Base-by-base conservation (phyloP, 345 rosid species). In the Raphanus sativus region DNA sequence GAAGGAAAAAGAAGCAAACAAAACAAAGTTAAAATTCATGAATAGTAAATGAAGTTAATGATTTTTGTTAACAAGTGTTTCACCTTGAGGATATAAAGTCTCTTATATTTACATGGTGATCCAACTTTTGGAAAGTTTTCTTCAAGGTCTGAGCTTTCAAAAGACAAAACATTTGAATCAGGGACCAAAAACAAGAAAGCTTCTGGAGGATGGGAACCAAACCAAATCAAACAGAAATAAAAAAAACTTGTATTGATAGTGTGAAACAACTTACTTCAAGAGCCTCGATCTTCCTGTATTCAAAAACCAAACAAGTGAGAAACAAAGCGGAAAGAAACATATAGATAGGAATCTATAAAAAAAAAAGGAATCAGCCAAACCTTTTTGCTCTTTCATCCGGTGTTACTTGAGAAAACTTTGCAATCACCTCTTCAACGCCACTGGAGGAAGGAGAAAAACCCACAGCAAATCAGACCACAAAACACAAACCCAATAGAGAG, bases 51-150 rank as follows among this genome's bases (percentile, higher is more conserved):
- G 4, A 69, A 45, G 32, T 36, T 12, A 62, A 13, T 0, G 32
- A 54, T 24, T 32, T 50, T 17, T 28, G 61, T 64, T 34, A 29
- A 13, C 29, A 64, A 67, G 17, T 63, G 59, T 45, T 61, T 12
- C 69, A 93, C 96, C 86, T 85, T 50, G 90, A 63, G 80, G 89
- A 86, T 58, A 93, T 70, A 74, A 91, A 89, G 34, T 89, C 96
- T 62, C 91, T 87, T 75, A 93, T 87, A 80, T 87, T 87, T 62
- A 93, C 96, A 80, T 91, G 85, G 76, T 93, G 98, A 82, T 89
- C 97, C 91, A 91, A 86, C 85, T 89, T 91, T 88, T 84, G 88
- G 74, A 93, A 93, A 38, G 97, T 91, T 85, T 93, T 93, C 90
- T 86, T 89, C 87, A 91, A 78, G 72, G 77, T 83, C 97, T 93